Conservation (phyloP, 1,139 yeast species). For the Scheffersomyces cryptocercus region DNA sequence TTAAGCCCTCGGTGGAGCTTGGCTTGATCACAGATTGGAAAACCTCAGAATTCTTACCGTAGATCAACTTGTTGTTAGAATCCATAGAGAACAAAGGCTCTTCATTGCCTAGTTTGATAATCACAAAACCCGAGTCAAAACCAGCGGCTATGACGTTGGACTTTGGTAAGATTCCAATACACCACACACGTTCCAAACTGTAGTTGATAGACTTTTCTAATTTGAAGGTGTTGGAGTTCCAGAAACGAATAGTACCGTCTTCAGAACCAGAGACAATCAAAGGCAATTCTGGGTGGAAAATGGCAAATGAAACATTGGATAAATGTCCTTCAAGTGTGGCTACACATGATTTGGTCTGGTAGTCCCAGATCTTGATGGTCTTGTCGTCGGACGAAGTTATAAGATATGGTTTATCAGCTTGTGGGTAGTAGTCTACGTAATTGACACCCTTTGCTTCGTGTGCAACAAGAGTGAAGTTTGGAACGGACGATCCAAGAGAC, state of each 20-base stretch:
- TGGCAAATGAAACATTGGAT: slow-evolving; percentile 92
- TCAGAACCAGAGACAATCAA: slow-evolving; percentile 81
- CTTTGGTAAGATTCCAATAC: slow-evolving; percentile 76
- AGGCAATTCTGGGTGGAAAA: slow-evolving; percentile 95
- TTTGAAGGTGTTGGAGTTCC: slow-evolving; percentile 80
- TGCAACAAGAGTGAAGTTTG: slow-evolving; percentile 89
- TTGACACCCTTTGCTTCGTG: slow-evolving; percentile 94
- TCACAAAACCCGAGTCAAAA: slow-evolving; percentile 90
- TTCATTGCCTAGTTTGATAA: slow-evolving; percentile 86
- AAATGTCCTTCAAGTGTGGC: slow-evolving; percentile 94
- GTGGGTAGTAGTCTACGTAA: slow-evolving; percentile 94
- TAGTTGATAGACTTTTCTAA: slow-evolving; percentile 88
- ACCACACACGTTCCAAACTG: slow-evolving; percentile 96
- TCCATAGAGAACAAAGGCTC: slow-evolving; percentile 95
- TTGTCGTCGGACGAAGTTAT: slow-evolving; percentile 93
- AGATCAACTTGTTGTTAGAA: slow-evolving; percentile 83
- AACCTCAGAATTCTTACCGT: slow-evolving; percentile 90
- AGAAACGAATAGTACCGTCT: slow-evolving; percentile 75
- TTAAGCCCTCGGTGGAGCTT: slow-evolving; percentile 57
- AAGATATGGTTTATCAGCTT: slow-evolving; percentile 93
- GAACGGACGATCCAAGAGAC: slow-evolving; percentile 87
- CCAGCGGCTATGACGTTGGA: slow-evolving; percentile 88
- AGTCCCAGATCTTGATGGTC: slow-evolving; percentile 93
- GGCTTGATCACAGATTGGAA: slow-evolving; percentile 81
- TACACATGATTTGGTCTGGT: slow-evolving; percentile 93